Evolutionary conservation across 495 filamentous ascomycete species (phyloP).

Genomic region (Elasticomyces elasticus): DNA sequence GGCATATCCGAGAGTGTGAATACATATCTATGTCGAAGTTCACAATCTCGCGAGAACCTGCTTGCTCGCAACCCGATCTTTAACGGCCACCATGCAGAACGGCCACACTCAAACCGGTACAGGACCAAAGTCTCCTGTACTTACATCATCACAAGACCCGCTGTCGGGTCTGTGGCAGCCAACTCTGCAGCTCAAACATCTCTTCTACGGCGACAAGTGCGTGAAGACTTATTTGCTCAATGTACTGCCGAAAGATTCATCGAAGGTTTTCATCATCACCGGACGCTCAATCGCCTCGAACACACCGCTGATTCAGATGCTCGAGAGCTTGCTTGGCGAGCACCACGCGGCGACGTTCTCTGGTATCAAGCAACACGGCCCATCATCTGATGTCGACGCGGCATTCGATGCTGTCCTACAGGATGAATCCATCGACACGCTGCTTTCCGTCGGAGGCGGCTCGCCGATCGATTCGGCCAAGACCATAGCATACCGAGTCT

Average conservation of each 20-base stretch:
- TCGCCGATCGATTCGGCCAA: conserved; percentile 27
- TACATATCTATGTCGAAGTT: too few species aligned
- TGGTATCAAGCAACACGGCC: conserved; percentile 26
- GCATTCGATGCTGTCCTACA: background rate
- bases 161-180: conserved; percentile 24
- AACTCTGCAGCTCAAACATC: conserved; percentile 1
- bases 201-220: conserved; percentile 8
- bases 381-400: conserved; percentile 20
- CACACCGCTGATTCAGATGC: conserved; percentile 22
- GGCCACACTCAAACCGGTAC: background rate
- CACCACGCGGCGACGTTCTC: conserved; percentile 25
- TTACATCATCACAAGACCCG: conserved; percentile 23
- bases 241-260: background rate
- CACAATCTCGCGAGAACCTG: too few species aligned
- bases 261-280: conserved; percentile 28
- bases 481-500: conserved; percentile 15
- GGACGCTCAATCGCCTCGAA: conserved; percentile 25
- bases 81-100: background rate
- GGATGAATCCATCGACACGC: conserved; percentile 18
- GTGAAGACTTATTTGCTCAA: conserved; percentile 7
- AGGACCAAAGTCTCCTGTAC: background rate
- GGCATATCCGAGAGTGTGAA: too few species aligned
- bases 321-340: conserved; percentile 20
- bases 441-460: conserved; percentile 25
- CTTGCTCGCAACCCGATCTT: background rate